Base-by-base conservation (phyloP, 2,329 filamentous ascomycete species). In the Myriosclerotinia scirpicola region DNA sequence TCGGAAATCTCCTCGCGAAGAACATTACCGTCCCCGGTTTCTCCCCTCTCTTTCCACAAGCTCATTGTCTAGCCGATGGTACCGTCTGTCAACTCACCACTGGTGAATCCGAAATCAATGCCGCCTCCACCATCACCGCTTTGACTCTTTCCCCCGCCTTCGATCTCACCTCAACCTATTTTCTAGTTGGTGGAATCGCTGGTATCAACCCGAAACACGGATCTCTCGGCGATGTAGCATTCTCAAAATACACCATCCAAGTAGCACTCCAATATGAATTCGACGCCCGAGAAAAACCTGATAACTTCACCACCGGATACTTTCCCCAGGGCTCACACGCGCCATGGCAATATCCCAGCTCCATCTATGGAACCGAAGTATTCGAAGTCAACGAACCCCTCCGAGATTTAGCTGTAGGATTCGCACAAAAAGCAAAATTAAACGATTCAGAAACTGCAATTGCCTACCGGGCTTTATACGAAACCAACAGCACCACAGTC, bases 231-330 rank as follows among this genome's bases (percentile, higher is more conserved):
- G 83, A 84, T 52, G 89, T 91, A 0, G 87, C 88, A 1, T 85
- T 93, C 64, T 84, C 87, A 48, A 83, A 85, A 30, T 93, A 87
- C 73, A 85, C 89, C 0, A 83, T 93, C 6, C 90, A 93, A 74
- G 89, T 92, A 3, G 89, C 87, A 0, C 80, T 92, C 64, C 90
- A 93, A 76, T 90, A 92, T 70, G 90, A 93, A 76, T 85, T 93
- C 68, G 90, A 92, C 71, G 79, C 84, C 1, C 84, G 90, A 44
- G 89, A 91, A 68, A 84, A 91, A 44, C 87, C 89, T 0, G 74
- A 75, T 1, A 87, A 87, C 75, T 91, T 83, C 77, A 79, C 82
- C 0, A 90, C 88, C 0, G 89, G 89, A 6, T 92, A 92, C 75
- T 81, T 92, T 40, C 84, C 88, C 1, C 87, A 86, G 72, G 90